Conservation (phyloP, 352 stramenopile genomes). For the Stramenopiles sp. region DNA sequence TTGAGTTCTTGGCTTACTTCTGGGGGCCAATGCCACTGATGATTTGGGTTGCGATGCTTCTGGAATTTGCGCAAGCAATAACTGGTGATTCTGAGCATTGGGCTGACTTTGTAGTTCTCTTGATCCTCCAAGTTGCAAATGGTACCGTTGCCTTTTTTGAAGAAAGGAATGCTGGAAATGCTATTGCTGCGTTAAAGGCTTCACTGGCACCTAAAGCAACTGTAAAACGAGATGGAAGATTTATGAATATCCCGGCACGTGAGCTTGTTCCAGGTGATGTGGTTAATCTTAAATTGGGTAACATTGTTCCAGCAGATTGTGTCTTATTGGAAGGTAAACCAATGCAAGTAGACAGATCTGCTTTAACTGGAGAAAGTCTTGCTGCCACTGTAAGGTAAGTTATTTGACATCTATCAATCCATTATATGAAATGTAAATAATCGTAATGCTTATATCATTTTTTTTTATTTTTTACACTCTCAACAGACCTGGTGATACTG, state of each 20-base stretch:
- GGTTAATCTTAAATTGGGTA: constrained; percentile 40
- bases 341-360: constrained; percentile 49
- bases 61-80: constrained; percentile 22
- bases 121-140: constrained; percentile 20
- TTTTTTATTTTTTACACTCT: no score
- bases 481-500: constrained; percentile 28
- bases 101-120: constrained; percentile 20
- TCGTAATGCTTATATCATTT: no score
- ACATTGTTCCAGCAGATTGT: constrained; percentile 56
- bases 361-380: constrained; percentile 67
- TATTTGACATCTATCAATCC: no score
- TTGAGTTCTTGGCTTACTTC: constrained; percentile 22
- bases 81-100: constrained; percentile 16
- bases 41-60: constrained; percentile 44
- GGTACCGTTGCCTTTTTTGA: constrained; percentile 20
- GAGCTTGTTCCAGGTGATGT: constrained; percentile 64
- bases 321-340: constrained; percentile 30
- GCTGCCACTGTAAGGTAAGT: constrained; percentile 49
- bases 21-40: constrained; percentile 47
- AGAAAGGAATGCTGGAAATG: constrained; percentile 18
- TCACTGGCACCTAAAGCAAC: constrained; percentile 36
- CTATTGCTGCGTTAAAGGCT: constrained; percentile 38
- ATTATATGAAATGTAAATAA: no score
- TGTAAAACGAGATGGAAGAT: constrained; percentile 43
- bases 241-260: constrained; percentile 27